A percentile compares a stretch with the other conserved stretches of the same genome.
Evolutionary conservation across 345 rosid genomes (phyloP).

Genomic region (Noccaea caerulescens): DNA sequence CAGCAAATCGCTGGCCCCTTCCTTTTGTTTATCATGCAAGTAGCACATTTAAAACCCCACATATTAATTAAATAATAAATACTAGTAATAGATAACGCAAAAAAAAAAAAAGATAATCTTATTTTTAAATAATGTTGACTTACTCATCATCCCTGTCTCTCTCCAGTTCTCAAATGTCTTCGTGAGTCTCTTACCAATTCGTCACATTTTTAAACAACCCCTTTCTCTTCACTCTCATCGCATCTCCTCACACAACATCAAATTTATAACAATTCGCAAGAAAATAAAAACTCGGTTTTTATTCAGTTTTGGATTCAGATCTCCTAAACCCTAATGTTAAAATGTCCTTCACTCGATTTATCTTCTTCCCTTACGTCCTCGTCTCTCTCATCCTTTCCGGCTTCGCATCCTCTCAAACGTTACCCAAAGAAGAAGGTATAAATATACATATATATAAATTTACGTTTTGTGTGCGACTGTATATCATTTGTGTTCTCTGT

Average conservation of each 20-base stretch:
- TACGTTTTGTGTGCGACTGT: background rate
- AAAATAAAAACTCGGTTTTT: background rate
- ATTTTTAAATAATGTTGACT: constrained; percentile 34
- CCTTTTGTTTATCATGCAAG: constrained; percentile 18
- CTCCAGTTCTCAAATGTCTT: constrained; percentile 9
- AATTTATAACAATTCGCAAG: background rate
- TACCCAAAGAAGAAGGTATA: constrained; percentile 49
- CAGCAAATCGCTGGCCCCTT: constrained; percentile 20
- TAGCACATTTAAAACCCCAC: background rate
- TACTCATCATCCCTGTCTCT: background rate
- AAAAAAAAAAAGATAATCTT: background rate
- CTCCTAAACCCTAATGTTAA: constrained; percentile 1
- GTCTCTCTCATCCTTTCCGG: constrained; percentile 33
- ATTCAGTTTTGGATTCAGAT: background rate
- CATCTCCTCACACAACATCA: background rate
- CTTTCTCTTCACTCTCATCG: constrained; percentile 19
- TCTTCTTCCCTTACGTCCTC: constrained; percentile 31
- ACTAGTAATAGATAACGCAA: background rate
- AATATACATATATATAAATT: background rate
- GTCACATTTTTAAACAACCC: constrained; percentile 2
- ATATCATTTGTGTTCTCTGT: background rate
- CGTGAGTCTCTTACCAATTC: constrained; percentile 20
- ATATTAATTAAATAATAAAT: background rate
- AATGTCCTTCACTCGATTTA: constrained; percentile 31
- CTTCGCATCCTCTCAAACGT: constrained; percentile 37